Evolutionary conservation across 2,329 filamentous ascomycete genomes (phyloP).

Genomic region (Colletotrichum tabaci): DNA sequence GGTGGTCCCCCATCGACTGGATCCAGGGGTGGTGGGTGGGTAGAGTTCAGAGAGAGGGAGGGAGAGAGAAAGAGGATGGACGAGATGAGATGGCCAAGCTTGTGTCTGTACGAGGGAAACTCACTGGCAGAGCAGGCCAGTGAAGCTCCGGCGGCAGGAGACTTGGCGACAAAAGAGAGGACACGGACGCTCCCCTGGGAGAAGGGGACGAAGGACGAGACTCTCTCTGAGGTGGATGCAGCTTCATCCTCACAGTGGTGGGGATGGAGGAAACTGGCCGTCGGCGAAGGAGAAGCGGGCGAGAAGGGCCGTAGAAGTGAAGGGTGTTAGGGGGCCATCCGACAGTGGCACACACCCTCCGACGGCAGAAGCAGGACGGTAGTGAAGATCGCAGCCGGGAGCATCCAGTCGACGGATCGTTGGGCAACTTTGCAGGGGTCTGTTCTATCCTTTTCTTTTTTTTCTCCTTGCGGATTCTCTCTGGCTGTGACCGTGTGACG

Average conservation of each 20-base stretch:
- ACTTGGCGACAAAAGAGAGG: neutral
- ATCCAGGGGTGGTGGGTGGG: constrained; percentile 6
- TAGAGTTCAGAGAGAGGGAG: too few relatives aligned
- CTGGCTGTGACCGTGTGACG: neutral
- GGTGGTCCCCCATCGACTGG: constrained; percentile 23
- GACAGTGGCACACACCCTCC: constrained; percentile 5
- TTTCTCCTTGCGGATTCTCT: too few relatives aligned
- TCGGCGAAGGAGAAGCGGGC: constrained; percentile 28
- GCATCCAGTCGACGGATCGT: neutral
- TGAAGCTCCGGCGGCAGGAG: constrained; percentile 21
- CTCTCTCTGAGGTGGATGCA: constrained; percentile 19
- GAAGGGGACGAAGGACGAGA: constrained; percentile 17
- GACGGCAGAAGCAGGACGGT: constrained; percentile 1
- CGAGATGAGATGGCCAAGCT: constrained; percentile 17
- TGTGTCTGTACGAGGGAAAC: constrained; percentile 2
- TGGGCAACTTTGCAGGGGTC: neutral
- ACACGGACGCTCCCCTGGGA: constrained; percentile 8
- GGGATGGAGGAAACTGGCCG: constrained; percentile 3
- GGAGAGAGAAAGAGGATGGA: neutral
- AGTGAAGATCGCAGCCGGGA: constrained; percentile 29
- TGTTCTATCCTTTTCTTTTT: too few relatives aligned
- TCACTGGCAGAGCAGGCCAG: constrained; percentile 16
- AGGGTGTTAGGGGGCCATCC: constrained; percentile 15
- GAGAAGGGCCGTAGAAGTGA: constrained; percentile 8
- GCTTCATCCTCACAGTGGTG: constrained; percentile 30